A percentile compares a stretch with the other conserved stretches of the same genome.
Conservation (phyloP, 306 rosid species). For the Malus orientalis region DNA sequence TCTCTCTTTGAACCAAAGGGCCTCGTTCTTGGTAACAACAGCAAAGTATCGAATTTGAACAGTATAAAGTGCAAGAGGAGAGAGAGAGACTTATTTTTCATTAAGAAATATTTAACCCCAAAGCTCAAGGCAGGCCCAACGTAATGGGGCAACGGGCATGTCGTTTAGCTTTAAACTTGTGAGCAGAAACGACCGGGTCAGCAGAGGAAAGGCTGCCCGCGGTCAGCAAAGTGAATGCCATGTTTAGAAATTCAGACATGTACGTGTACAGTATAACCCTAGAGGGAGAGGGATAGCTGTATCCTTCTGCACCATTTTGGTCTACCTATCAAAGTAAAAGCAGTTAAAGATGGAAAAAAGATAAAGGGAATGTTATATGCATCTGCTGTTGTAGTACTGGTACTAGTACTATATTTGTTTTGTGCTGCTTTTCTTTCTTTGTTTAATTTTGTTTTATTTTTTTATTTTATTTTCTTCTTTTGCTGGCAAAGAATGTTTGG, state of each 20-base stretch:
- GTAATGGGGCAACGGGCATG: constrained; percentile 75
- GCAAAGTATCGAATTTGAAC: constrained; percentile 80
- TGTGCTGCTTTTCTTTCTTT: neutral
- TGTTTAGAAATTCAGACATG: constrained; percentile 2
- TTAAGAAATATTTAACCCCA: constrained; percentile 23
- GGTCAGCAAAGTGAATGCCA: constrained; percentile 75
- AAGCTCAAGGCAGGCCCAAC: constrained; percentile 44
- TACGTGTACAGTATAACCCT: neutral
- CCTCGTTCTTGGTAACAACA: constrained; percentile 85
- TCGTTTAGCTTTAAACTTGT: constrained; percentile 44
- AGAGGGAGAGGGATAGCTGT: neutral
- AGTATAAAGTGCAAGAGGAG: constrained; percentile 56
- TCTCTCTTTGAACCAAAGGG: constrained; percentile 51
- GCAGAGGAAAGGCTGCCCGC: constrained; percentile 66
- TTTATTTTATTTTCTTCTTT: constrained; percentile 22
- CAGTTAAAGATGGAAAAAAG: constrained; percentile 51
- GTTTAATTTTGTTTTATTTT: neutral
- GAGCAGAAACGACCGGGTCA: constrained; percentile 42
- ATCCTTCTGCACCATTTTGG: constrained; percentile 36
- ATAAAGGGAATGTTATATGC: constrained; percentile 34
- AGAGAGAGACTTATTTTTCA: neutral
- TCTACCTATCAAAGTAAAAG: constrained; percentile 71
- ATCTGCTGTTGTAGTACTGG: constrained; percentile 10
- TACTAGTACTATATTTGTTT: constrained; percentile 3
- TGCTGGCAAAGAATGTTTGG: constrained; percentile 25